phyloP scores from a whole-genome alignment of 164 flowering plant species.

The Houttuynia cordata region DNA sequence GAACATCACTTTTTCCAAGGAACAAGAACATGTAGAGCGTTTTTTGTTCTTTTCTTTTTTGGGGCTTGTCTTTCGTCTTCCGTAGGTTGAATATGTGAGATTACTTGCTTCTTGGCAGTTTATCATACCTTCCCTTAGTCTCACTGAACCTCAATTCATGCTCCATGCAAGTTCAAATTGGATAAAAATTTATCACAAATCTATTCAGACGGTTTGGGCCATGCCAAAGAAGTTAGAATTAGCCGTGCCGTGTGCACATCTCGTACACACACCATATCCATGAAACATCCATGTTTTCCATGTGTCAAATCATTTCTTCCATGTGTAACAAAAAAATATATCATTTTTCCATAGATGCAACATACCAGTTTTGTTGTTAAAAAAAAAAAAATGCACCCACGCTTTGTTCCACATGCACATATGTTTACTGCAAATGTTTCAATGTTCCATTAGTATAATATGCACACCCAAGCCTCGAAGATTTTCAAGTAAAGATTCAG shows the following conservation, averaged over 20 bases:
- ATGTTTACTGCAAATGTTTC: not conserved
- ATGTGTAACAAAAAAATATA: too few relatives aligned
- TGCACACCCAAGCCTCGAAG: not conserved
- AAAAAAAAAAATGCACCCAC: not conserved
- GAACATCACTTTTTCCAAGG: too few relatives aligned
- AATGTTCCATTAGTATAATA: not conserved
- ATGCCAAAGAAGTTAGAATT: not conserved
- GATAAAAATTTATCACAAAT: not conserved
- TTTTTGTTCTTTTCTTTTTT: too few relatives aligned
- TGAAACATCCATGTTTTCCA: not conserved
- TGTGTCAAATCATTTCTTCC: not conserved
- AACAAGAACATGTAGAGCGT: too few relatives aligned
- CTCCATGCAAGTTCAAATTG: not conserved
- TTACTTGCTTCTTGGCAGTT: too few relatives aligned
- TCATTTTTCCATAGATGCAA: too few relatives aligned
- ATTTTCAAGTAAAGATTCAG: not conserved
- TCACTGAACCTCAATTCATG: not conserved
- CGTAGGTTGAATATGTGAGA: too few relatives aligned
- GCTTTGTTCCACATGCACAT: not conserved
- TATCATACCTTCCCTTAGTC: too few relatives aligned
- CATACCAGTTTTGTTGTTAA: too few relatives aligned
- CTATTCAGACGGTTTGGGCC: not conserved
- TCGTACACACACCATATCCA: not conserved
- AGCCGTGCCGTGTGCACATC: not conserved
- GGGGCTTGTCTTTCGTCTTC: too few relatives aligned